Conservation (phyloP, 1,284 basidiomycete species). For the Polyporus tsugae region DNA sequence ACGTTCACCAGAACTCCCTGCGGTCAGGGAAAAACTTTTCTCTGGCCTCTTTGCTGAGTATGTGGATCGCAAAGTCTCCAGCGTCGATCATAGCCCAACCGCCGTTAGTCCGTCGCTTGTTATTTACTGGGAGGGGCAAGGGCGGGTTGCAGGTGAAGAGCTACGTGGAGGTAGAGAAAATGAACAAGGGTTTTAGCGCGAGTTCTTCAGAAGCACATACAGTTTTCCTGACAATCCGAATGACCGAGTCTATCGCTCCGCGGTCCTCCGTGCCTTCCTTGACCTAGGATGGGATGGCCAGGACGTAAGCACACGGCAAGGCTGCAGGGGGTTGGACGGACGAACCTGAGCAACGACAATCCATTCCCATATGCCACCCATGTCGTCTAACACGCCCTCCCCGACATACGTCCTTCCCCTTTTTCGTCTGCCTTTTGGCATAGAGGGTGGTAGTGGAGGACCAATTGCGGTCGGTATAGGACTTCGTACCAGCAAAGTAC, state of each 20-base stretch:
- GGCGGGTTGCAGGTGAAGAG: slow-evolving; percentile 62
- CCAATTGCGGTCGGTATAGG: slow-evolving; percentile 57
- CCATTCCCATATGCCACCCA: slow-evolving; percentile 76
- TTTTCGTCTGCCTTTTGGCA: slow-evolving; percentile 67
- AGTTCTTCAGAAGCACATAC: slow-evolving; percentile 44
- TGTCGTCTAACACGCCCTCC: slow-evolving; percentile 61
- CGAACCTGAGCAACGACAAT: slow-evolving; percentile 72
- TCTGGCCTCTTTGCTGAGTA: slow-evolving; percentile 67
- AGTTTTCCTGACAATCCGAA: slow-evolving; percentile 70
- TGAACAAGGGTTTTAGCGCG: not conserved
- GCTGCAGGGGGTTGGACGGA: not conserved
- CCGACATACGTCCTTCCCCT: slow-evolving; percentile 73
- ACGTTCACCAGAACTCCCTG: slow-evolving; percentile 37
- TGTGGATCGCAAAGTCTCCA: slow-evolving; percentile 79
- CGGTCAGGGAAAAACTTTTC: slow-evolving; percentile 67
- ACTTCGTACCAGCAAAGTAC: slow-evolving; percentile 58
- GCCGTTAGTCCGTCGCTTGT: slow-evolving; percentile 62
- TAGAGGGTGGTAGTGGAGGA: slow-evolving; percentile 58
- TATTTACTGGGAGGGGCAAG: slow-evolving; percentile 65
- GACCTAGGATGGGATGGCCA: slow-evolving; percentile 54
- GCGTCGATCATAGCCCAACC: slow-evolving; percentile 87
- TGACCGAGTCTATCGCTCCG: slow-evolving; percentile 76
- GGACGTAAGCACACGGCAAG: not conserved
- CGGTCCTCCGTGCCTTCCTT: slow-evolving; percentile 83
- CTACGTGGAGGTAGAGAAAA: slow-evolving; percentile 43